Evolutionary conservation across 345 rosid genomes (phyloP), one percentile per base, ranked within the genome.

Genomic region (Luvunga scandens): DNA sequence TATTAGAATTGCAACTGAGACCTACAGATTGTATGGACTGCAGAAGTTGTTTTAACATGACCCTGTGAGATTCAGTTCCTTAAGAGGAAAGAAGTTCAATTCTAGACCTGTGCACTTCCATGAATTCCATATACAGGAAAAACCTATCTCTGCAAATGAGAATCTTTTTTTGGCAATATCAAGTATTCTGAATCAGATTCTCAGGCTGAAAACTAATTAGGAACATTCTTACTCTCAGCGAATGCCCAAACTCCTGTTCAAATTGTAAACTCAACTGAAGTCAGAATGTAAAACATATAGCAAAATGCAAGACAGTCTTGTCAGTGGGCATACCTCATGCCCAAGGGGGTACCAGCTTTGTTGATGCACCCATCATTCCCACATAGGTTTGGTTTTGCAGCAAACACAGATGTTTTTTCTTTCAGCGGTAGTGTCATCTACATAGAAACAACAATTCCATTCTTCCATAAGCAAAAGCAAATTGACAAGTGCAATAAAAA

Each of bases 161-260:
- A 12, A 10, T 45, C 9, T 65, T 64, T 48, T 66, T 57, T 48
- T 42, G 81, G 66, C 22, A 36, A 61, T 69, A 64, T 74, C 48
- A 24, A 67, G 76, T 57, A 53, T 83, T 75, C 30, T 25, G 33
- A 61, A 55, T 72, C 66, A 56, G 75, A 73, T 73, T 61, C 64
- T 59, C 8, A 9, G 7, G 62, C 38, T 36, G 42, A 25, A 70
- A 76, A 68, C 70, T 61, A 71, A 48, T 65, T 27, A n/a, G 48
- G 64, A 55, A 39, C 59, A 22, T 38, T 53, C 53, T 68, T 57
- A 57, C 79, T 84, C 79, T 89, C 84, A 90, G 56, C 90, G 83
- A 78, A 90, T 86, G 68, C 94, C 87, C 78, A 85, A 77, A 86
- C 87, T 90, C 90, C 94, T 91, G 86, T 9, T 25, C 64, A n/a